These are phyloP conservation scores for Solanum hybrid DNA, from an alignment of 305 asterid genomes.

Conservation along the genomic window DNA sequence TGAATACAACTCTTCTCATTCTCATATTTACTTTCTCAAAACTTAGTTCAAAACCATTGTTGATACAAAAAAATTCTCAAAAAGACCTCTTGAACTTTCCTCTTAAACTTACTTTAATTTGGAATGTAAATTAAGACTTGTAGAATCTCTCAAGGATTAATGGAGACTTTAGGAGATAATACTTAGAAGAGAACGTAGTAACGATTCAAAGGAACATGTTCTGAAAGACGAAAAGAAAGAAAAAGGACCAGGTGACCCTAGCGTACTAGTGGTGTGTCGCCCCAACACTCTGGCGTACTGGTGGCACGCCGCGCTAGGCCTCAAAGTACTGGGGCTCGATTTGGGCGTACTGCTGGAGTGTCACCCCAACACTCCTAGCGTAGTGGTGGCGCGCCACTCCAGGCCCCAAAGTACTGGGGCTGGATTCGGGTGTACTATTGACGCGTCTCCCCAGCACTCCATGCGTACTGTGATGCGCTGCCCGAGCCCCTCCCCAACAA, in stretches of 20 bases:
- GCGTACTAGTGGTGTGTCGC: background rate
- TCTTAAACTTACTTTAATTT: background rate
- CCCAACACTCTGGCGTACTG: background rate
- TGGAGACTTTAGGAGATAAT: background rate
- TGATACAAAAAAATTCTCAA: background rate
- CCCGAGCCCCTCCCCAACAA: background rate
- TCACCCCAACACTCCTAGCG: background rate
- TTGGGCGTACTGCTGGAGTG: too few species aligned
- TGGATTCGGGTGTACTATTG: too few species aligned
- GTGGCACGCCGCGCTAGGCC: background rate
- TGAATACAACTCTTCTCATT: background rate
- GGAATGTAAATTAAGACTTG: background rate
- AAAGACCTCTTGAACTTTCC: background rate
- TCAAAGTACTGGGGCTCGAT: too few species aligned
- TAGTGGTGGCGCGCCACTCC: background rate
- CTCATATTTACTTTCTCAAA: background rate
- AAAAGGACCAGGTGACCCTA: background rate
- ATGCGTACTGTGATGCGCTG: background rate
- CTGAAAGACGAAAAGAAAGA: background rate
- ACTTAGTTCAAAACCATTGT: background rate
- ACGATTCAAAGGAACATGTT: background rate
- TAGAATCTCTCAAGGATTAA: background rate
- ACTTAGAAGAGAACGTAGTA: background rate
- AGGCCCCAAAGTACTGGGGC: background rate
- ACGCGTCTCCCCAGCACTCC: background rate